A percentile compares a stretch with the other conserved stretches of the same genome.
Conservation (phyloP, 2,329 filamentous ascomycete genomes). For the Sporothrix mexicana region DNA sequence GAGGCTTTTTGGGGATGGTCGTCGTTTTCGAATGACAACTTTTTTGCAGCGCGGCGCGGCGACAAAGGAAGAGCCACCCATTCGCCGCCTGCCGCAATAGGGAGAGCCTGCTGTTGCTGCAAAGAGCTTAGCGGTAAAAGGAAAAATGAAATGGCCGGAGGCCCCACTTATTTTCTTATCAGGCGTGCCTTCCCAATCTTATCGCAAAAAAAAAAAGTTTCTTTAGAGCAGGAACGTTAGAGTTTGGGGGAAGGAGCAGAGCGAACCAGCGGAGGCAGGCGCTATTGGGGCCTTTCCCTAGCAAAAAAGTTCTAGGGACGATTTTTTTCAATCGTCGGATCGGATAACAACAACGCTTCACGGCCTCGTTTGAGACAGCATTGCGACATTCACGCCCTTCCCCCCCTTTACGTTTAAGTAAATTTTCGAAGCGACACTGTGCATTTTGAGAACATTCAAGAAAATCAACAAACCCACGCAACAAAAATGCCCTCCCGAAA, state of each 20-base stretch:
- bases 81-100: constrained; percentile 3
- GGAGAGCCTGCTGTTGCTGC: constrained; percentile 5
- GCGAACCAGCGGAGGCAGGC: constrained; percentile 2
- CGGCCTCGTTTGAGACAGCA: not conserved
- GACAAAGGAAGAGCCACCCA: not conserved
- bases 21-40: constrained; percentile 14
- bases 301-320: constrained; percentile 8
- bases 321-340: constrained; percentile 8
- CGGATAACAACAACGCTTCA: constrained; percentile 7
- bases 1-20: not conserved
- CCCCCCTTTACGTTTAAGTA: not conserved
- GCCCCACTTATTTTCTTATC: constrained; percentile 36
- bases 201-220: constrained; percentile 37
- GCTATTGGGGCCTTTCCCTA: not conserved
- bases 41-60: constrained; percentile 15
- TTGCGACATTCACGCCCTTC: not conserved
- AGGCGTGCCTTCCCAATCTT: constrained; percentile 31
- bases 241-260: constrained; percentile 10
- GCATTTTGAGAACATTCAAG: not conserved
- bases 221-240: constrained; percentile 17
- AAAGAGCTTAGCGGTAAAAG: constrained; percentile 33
- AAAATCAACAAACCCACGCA: not conserved
- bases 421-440: not conserved
- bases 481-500: constrained; percentile 37
- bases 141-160: constrained; percentile 34